These are phyloP conservation scores for Penicillium tannophilum DNA, from an alignment of 495 filamentous ascomycete species.

Conservation along the genomic window DNA sequence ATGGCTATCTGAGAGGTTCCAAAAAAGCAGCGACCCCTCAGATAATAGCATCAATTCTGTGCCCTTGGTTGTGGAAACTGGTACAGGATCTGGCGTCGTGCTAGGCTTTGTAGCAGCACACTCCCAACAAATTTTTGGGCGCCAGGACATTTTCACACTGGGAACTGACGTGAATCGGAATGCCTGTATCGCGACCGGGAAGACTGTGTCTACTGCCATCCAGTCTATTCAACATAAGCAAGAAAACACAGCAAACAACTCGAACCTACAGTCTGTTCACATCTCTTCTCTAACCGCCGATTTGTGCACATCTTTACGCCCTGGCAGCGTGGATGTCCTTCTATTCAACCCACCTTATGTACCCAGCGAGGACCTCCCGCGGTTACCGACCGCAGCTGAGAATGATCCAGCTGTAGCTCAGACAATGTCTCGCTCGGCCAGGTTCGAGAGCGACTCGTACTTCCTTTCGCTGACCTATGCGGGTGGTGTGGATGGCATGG, in stretches of 20 bases:
- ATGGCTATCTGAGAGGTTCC: conserved; percentile 67
- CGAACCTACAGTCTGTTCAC: conserved; percentile 38
- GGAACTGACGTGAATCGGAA: conserved; percentile 81
- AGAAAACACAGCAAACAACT: background rate
- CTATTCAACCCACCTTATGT: conserved; percentile 98
- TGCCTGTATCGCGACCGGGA: conserved; percentile 68
- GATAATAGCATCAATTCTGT: conserved; percentile 24
- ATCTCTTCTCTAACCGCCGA: conserved; percentile 67
- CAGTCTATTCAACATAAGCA: conserved; percentile 24
- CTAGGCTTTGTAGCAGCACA: conserved; percentile 83
- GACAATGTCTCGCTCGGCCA: conserved; percentile 31
- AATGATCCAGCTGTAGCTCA: conserved; percentile 18
- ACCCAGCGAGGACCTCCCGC: conserved; percentile 73
- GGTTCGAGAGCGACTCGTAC: conserved; percentile 72
- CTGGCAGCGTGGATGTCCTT: conserved; percentile 70
- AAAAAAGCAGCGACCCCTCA: conserved; percentile 14
- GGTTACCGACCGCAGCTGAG: conserved; percentile 37
- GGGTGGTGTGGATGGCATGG: conserved; percentile 89
- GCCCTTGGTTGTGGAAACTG: conserved; percentile 83
- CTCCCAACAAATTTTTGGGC: conserved; percentile 70
- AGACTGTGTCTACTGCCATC: conserved; percentile 63
- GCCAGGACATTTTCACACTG: conserved; percentile 65
- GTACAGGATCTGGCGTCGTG: conserved; percentile 88
- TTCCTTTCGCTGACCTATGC: conserved; percentile 86
- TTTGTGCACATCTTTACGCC: conserved; percentile 59